Evolutionary conservation across 2,329 filamentous ascomycete species (phyloP), one percentile per base, ranked within the genome.

Genomic region (Capronia americana): DNA sequence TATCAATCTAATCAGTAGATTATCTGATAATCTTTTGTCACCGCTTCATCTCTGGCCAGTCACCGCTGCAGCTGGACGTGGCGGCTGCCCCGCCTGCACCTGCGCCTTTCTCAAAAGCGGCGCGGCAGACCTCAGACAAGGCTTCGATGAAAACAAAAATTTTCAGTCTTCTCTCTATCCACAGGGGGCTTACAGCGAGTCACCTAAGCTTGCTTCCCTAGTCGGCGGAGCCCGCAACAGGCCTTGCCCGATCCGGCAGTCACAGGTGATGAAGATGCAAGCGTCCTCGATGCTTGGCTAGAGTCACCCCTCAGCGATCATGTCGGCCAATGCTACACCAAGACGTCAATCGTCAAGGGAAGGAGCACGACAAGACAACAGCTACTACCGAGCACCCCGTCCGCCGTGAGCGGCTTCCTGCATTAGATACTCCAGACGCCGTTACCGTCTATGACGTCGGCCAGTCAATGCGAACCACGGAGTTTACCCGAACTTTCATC

Each of bases 1-100:
- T 68, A 68, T 68, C 66, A 38, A 63, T 51, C 65, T 68, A 63
- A 68, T 68, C 63, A 32, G 46, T 20, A 6, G 17, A 58, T 62
- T 53, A 62, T 66, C 58, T 60, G 58, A 66, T 61, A 63, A 58
- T 57, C 53, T 66, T 56, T 34, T 26, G 63, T 68, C 66, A 67
- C 61, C 55, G 50, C 32, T n/a, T 34, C 32, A 50, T 55, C 23
- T 46, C 24, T 38, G 20, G 51, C 62, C 55, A 64, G 17, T 64
- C n/a, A 60, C 5, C n/a, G 30, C 53, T 55, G 24, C 53, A 55
- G 24, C 24, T 20, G 53, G 4, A 8, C 12, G 12, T 28, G 58
- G 46, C 30, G 14, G 17, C n/a, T 24, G 23, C 57, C 57, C 57
- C 57, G 44, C 57, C 28, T 11, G 28, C 26, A 30, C 7, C 53